Evolutionary conservation across 2,329 filamentous ascomycete species (phyloP).

Genomic region (Rhynchosporium graminicola): DNA sequence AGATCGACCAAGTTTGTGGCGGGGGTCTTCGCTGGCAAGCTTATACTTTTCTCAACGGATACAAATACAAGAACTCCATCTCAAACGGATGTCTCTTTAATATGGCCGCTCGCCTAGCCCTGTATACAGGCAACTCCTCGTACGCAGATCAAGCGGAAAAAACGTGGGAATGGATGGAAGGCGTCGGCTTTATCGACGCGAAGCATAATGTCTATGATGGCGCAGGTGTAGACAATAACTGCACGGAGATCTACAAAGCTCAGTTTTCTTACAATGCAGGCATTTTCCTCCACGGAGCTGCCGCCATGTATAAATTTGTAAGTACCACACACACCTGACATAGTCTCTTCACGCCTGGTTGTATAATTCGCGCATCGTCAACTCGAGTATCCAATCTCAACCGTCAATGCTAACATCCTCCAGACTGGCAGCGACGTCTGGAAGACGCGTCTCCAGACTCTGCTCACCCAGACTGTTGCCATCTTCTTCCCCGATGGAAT

Average conservation of each 20-base stretch:
- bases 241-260: conserved; percentile 56
- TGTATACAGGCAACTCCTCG: conserved; percentile 74
- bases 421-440: conserved; percentile 45
- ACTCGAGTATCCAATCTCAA: too few species aligned
- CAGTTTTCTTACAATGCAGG: conserved; percentile 71
- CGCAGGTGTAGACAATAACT: conserved; percentile 47
- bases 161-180: conserved; percentile 68
- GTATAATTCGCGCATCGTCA: too few species aligned
- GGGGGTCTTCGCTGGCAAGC: conserved; percentile 84
- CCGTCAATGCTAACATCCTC: conserved; percentile 28
- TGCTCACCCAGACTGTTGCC: conserved; percentile 40
- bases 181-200: conserved; percentile 58
- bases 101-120: conserved; percentile 64
- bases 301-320: conserved; percentile 50
- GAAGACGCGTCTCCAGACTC: conserved; percentile 38
- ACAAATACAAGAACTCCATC: conserved; percentile 70
- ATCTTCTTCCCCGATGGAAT: conserved; percentile 41
- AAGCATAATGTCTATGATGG: conserved; percentile 59
- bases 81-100: conserved; percentile 63
- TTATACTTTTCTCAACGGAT: conserved; percentile 78
- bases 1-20: conserved; percentile 69
- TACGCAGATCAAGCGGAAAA: conserved; percentile 75
- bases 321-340: conserved; percentile 23
- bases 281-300: conserved; percentile 60
- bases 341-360: too few species aligned